A percentile compares a stretch with the other conserved stretches of the same genome.
Conservation (phyloP, 352 stramenopile genomes). For the Globisporangium nodosum region DNA sequence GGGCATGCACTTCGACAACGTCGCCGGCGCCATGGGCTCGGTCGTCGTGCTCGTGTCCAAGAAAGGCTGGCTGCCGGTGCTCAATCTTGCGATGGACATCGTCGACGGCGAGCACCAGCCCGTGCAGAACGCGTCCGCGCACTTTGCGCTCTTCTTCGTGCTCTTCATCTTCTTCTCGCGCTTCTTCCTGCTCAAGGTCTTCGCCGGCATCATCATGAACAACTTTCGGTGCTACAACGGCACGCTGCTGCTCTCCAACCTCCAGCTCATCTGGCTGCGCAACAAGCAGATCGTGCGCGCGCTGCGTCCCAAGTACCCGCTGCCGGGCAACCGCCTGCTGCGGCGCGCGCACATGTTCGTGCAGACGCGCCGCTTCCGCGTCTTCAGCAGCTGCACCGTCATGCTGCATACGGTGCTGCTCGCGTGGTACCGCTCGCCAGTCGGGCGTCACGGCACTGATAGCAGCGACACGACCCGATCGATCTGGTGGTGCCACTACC, state of each 20-base stretch:
- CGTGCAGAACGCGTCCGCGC: slow-evolving; percentile 64
- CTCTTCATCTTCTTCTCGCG: slow-evolving; percentile 73
- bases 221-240: slow-evolving; percentile 84
- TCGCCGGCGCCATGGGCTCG: slow-evolving; percentile 66
- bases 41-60: slow-evolving; percentile 81
- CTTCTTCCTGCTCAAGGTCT: slow-evolving; percentile 75
- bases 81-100: slow-evolving; percentile 83
- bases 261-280: slow-evolving; percentile 77
- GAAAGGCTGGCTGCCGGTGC: slow-evolving; percentile 80
- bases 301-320: slow-evolving; percentile 68
- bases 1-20: slow-evolving; percentile 80
- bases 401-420: slow-evolving; percentile 69
- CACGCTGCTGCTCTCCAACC: slow-evolving; percentile 64
- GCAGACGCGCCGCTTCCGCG: slow-evolving; percentile 55
- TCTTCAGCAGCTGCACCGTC: slow-evolving; percentile 56
- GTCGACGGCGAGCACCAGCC: slow-evolving; percentile 63
- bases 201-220: slow-evolving; percentile 83
- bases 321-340: slow-evolving; percentile 53
- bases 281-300: slow-evolving; percentile 59
- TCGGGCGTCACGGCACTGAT: too few species aligned
- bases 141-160: slow-evolving; percentile 81
- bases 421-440: slow-evolving; percentile 39
- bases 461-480: slow-evolving; percentile 17
- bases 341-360: slow-evolving; percentile 57
- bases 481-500: slow-evolving; percentile 76